Evolutionary conservation across 2,329 filamentous ascomycete genomes (phyloP).

Genomic region (Orbilia blumenaviensis): DNA sequence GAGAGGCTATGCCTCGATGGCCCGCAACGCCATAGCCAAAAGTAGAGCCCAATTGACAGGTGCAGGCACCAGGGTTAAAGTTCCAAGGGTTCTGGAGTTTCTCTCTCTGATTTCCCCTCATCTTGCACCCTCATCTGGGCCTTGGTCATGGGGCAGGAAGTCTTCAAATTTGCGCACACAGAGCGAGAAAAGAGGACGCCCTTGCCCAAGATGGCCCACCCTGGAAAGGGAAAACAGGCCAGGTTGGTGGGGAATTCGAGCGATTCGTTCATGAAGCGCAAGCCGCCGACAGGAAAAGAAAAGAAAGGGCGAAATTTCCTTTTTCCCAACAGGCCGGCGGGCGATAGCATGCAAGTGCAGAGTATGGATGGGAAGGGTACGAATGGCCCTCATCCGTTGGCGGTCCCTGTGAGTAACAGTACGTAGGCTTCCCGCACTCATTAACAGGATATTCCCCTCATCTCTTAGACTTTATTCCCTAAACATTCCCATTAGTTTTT

Average conservation of each 20-base stretch:
- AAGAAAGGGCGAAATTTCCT: constrained; percentile 40
- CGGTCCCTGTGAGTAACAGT: constrained; percentile 14
- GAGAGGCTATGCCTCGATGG: constrained; percentile 14
- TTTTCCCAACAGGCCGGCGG: constrained; percentile 1
- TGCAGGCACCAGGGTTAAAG: constrained; percentile 16
- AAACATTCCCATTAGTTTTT: constrained; percentile 11
- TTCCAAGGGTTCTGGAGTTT: constrained; percentile 39
- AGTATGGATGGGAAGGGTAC: constrained; percentile 2
- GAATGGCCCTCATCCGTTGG: constrained; percentile 16
- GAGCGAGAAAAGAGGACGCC: constrained; percentile 18
- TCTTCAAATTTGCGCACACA: constrained; percentile 51
- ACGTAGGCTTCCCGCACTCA: constrained; percentile 50
- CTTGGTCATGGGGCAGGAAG: constrained; percentile 29
- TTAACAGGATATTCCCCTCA: constrained; percentile 47
- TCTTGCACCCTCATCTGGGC: constrained; percentile 29
- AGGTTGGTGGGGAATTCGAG: constrained; percentile 51
- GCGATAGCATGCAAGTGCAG: not conserved
- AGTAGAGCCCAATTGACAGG: constrained; percentile 41
- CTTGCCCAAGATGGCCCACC: constrained; percentile 28
- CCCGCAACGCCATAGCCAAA: not conserved
- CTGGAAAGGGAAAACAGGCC: constrained; percentile 43
- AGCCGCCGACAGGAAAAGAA: constrained; percentile 53
- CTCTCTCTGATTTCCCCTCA: constrained; percentile 37
- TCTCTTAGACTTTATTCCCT: constrained; percentile 22
- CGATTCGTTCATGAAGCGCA: constrained; percentile 53